Evolutionary conservation across 306 rosid genomes (phyloP).

Genomic region (Begonia masoniana): DNA sequence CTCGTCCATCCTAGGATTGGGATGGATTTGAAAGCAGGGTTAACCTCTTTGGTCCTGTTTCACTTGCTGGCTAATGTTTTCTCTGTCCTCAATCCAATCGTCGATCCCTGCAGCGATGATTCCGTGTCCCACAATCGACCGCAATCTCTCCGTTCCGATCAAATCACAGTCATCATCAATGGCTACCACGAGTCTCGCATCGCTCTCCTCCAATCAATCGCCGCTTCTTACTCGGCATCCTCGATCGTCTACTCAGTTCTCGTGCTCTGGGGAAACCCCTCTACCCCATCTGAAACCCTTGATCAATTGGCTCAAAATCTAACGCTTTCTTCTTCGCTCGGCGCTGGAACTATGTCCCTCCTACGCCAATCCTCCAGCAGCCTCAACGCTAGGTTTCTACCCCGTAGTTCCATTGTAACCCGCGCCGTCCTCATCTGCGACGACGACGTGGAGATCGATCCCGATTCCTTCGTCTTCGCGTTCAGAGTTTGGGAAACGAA

Average conservation of each 20-base stretch:
- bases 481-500: constrained; percentile 40
- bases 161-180: constrained; percentile 64
- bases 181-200: constrained; percentile 75
- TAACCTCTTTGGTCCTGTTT: constrained; percentile 1
- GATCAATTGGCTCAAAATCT: constrained; percentile 34
- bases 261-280: constrained; percentile 83
- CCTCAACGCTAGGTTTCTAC: constrained; percentile 69
- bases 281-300: constrained; percentile 31
- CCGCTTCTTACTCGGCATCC: constrained; percentile 46
- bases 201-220: constrained; percentile 59
- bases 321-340: constrained; percentile 17
- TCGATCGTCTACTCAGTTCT: constrained; percentile 56
- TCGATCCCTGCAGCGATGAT: constrained; percentile 23
- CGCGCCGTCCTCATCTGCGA: constrained; percentile 67
- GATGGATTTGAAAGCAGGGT: constrained; percentile 8
- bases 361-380: constrained; percentile 38
- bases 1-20: too few species aligned
- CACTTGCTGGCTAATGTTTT: constrained; percentile 7
- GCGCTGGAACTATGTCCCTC: constrained; percentile 27
- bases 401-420: constrained; percentile 38
- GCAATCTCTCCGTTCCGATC: constrained; percentile 28
- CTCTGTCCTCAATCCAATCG: constrained; percentile 6
- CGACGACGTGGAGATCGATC: constrained; percentile 67
- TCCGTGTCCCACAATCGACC: constrained; percentile 13
- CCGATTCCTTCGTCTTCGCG: constrained; percentile 46